phyloP scores from a whole-genome alignment of 768 basidiomycete species.

The Hygrocybe coccinea region DNA sequence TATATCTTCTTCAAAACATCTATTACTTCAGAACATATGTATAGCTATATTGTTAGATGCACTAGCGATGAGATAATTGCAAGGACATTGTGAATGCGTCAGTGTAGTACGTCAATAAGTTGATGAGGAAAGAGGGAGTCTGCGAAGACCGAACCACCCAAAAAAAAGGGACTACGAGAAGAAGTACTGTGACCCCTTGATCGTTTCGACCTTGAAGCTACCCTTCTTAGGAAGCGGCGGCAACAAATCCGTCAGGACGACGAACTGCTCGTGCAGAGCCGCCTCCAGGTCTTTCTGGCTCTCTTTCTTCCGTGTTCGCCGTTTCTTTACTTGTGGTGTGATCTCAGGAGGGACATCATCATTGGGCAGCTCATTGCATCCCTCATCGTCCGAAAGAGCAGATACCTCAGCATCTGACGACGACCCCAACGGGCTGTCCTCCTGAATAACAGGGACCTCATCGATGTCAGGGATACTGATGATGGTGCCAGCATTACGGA shows the following conservation, averaged over 20 bases:
- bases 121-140: not conserved
- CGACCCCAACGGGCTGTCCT: slow-evolving; percentile 14
- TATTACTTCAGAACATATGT: no score
- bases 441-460: slow-evolving; percentile 33
- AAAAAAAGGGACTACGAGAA: slow-evolving; percentile 59
- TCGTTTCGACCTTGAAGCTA: slow-evolving; percentile 73
- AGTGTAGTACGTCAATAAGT: not conserved
- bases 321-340: slow-evolving; percentile 8
- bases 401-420: not conserved
- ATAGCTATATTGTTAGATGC: no score
- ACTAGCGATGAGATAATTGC: no score
- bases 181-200: slow-evolving; percentile 84
- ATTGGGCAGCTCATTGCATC: slow-evolving; percentile 1
- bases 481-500: slow-evolving; percentile 39
- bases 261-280: slow-evolving; percentile 53
- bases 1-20: no score
- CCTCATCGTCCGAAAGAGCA: not conserved
- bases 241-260: slow-evolving; percentile 67
- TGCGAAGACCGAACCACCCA: not conserved
- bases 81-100: no score
- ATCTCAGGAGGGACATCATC: slow-evolving; percentile 10
- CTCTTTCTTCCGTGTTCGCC: slow-evolving; percentile 17
- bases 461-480: slow-evolving; percentile 31
- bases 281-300: slow-evolving; percentile 21
- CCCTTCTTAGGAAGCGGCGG: slow-evolving; percentile 84